Base-by-base conservation (phyloP, 768 basidiomycete species). In the Tricholoma terreum region DNA sequence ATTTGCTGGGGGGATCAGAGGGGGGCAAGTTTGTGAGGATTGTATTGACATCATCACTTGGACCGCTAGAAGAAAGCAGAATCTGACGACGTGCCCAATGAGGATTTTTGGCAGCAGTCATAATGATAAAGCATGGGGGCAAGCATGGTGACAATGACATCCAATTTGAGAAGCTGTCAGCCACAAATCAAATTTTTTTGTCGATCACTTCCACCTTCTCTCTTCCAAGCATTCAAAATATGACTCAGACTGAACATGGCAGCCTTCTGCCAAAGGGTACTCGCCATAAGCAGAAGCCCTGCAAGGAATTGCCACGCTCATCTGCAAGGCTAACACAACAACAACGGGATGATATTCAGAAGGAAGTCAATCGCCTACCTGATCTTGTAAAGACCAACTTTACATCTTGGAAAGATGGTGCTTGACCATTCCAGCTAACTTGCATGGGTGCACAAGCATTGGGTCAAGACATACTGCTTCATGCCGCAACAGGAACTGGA, bases 401-500 rank as follows among this genome's bases (percentile, higher is more conserved):
- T 11, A 45, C 54, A 33, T 31, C 58, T 3, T 72, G 72, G 69
- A 33, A 38, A 5, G 46, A 63, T 14, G 36, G 46, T 27, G 65
- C 67, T 4, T 57, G 58, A 0, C 19, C 27, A 0, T 73, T 73
- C 52, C 77, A 77, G 48, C 8, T 71, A 50, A 59, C n/a, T n/a
- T n/a, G n/a, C n/a, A n/a, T n/a, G n/a, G n/a, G n/a, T 10, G 69
- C 66, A 0, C 76, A 76, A 50, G 57, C 75, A 0, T 64, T 63
- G 4, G 62, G 68, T 0, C 57, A 61, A 2, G 73, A 77, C 59
- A 65, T 67, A 1, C 56, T 77, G 0, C 57, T 76, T 1, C 75
- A 78, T 62, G 75, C 75, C 0, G 70, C 69, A 0, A 74, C 71
- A 0, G 76, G 75, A 0, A 54, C 63, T 1, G 76, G 76, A 0